phyloP scores from a whole-genome alignment of 306 rosid species.

The Prosopis cineraria region DNA sequence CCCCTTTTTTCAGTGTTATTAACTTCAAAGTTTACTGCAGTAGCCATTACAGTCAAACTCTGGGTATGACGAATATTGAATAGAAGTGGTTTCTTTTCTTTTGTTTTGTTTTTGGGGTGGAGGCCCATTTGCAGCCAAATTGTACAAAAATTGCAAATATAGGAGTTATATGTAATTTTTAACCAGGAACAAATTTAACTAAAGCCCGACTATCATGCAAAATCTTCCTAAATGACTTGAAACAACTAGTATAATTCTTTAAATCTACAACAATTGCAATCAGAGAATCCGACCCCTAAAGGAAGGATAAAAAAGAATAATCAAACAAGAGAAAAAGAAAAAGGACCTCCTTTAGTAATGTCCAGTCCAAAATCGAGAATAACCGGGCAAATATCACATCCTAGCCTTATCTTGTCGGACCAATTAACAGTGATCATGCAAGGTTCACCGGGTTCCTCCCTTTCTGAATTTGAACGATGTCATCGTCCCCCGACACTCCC shows the following conservation, averaged over 20 bases:
- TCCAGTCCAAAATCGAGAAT: conserved; percentile 72
- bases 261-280: not conserved
- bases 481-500: conserved; percentile 57
- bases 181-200: no score
- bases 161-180: no score
- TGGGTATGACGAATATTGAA: no score
- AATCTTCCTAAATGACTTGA: conserved; percentile 2
- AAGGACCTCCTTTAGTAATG: conserved; percentile 69
- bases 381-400: conserved; percentile 66
- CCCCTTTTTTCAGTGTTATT: no score
- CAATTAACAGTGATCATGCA: conserved; percentile 67
- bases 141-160: no score
- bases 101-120: no score
- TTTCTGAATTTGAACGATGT: conserved; percentile 60
- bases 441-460: conserved; percentile 51
- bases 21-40: no score
- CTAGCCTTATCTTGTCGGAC: conserved; percentile 78
- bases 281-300: not conserved
- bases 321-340: not conserved
- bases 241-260: not conserved
- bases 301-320: not conserved
- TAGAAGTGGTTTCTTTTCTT: no score
- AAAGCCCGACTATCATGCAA: not conserved
- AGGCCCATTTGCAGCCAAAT: no score
- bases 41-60: no score